phyloP scores from a whole-genome alignment of 1,284 basidiomycete species.

The Cryptococcus sp. region DNA sequence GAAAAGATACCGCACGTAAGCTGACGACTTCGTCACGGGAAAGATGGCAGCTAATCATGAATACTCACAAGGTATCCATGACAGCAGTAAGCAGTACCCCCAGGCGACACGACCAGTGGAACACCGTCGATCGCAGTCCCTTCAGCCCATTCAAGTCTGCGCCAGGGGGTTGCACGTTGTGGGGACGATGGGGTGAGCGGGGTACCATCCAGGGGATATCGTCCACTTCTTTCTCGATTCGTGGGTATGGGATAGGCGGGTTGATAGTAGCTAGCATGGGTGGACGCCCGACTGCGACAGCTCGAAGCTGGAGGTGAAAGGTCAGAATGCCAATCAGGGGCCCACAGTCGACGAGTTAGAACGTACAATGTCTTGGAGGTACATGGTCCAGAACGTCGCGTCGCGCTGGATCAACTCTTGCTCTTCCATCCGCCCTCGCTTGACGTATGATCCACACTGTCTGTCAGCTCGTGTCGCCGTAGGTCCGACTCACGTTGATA shows the following conservation, averaged over 20 bases:
- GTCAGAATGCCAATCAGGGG: background rate
- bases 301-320: conserved; percentile 14
- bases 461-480: background rate
- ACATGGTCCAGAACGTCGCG: conserved; percentile 19
- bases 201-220: conserved; percentile 8
- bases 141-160: conserved; percentile 11
- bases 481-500: conserved; percentile 10
- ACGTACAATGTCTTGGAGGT: conserved; percentile 22
- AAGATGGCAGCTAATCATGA: no score
- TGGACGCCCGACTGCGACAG: conserved; percentile 17
- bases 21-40: background rate
- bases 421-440: conserved; percentile 12
- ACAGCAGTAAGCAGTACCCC: conserved; percentile 11
- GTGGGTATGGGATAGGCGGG: conserved; percentile 6
- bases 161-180: background rate
- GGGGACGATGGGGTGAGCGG: background rate
- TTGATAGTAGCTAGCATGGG: conserved; percentile 11
- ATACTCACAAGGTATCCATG: conserved; percentile 15
- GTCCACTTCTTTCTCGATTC: conserved; percentile 8
- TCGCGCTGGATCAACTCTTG: conserved; percentile 13
- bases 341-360: background rate
- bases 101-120: conserved; percentile 18
- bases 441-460: conserved; percentile 11
- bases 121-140: conserved; percentile 17
- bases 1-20: background rate